Base-by-base conservation (phyloP, 208 protist genomes). In the Leptomonas seymouri region DNA sequence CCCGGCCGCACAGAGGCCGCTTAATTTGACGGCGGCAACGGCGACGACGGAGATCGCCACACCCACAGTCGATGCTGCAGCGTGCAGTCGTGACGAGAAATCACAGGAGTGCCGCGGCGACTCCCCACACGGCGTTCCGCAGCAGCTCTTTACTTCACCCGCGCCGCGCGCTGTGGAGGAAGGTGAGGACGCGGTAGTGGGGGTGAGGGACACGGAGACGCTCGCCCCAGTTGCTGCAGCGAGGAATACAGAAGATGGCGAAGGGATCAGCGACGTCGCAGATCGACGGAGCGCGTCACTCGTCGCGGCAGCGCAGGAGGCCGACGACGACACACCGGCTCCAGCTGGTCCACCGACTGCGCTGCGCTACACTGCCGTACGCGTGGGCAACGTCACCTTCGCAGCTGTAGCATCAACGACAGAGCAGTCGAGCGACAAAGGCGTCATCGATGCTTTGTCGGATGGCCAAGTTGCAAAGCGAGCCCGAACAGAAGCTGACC, bases 141-240 rank as follows among this genome's bases (percentile, higher is more conserved):
- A 77, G 71, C 71, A 67, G 59, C 58, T 77, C n/a, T 77, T 77
- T 42, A 49, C 64, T 8, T 70, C 71, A 11, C 62, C 71, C 4
- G 15, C 44, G 0, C 25, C 50, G 12, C 30, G 57, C 11, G 57
- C 0, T 4, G 44, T 27, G 27, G 44, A n/a, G 6, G 20, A 18
- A 14, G 11, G 31, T 12, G 53, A 44, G 16, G 31, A 58, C n/a
- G n/a, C n/a, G n/a, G n/a, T n/a, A n/a, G n/a, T n/a, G n/a, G n/a
- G n/a, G n/a, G n/a, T n/a, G 12, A 9, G 12, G 1, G 55, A 48
- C 23, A 50, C 48, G 34, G 34, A 39, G 34, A 9, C 3, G 34
- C 34, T 39, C 34, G 34, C 34, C 34, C 7, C 34, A 9, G 34
- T 39, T 3, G 34, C 34, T 3, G 34, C 34, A 39, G 34, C 34